Percentiles rank a stretch among this genome's conserved stretches.
Evolutionary conservation across 139 green algal genomes (phyloP).

Genomic region (Tetraselmis striata): DNA sequence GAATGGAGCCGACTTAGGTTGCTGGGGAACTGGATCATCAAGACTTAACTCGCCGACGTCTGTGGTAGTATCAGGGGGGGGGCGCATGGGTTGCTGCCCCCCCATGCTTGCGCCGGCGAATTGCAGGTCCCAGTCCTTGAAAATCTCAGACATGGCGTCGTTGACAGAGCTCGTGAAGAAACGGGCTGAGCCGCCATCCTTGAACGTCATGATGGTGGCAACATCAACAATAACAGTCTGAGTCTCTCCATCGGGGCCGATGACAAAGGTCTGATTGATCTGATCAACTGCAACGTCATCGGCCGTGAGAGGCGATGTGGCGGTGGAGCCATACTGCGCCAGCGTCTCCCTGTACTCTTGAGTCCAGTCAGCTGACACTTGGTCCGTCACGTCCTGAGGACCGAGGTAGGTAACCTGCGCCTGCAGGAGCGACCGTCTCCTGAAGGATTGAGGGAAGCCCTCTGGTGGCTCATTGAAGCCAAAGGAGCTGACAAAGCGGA

Average conservation of each 20-base stretch:
- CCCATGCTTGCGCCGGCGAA: not conserved
- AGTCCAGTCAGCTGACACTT: not conserved
- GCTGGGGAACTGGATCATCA: too few relatives aligned
- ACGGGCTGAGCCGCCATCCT: not conserved
- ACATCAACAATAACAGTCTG: not conserved
- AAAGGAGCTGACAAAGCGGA: not conserved
- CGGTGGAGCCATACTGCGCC: not conserved
- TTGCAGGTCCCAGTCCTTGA: not conserved
- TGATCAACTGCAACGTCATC: not conserved
- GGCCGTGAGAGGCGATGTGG: not conserved
- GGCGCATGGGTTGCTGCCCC: not conserved
- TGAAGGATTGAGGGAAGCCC: not conserved
- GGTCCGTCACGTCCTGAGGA: not conserved
- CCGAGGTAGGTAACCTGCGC: not conserved
- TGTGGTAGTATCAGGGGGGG: not conserved
- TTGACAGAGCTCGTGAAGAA: not conserved
- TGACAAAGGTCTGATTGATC: not conserved
- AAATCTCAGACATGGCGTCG: not conserved
- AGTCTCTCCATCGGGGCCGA: not conserved
- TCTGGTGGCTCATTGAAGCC: not conserved
- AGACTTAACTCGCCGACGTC: not conserved
- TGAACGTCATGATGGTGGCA: not conserved
- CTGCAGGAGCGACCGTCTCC: too few relatives aligned
- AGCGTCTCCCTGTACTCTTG: not conserved
- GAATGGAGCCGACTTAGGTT: not conserved